Evolutionary conservation across 441 rosid genomes (phyloP).

Genomic region (Erodium texanum): DNA sequence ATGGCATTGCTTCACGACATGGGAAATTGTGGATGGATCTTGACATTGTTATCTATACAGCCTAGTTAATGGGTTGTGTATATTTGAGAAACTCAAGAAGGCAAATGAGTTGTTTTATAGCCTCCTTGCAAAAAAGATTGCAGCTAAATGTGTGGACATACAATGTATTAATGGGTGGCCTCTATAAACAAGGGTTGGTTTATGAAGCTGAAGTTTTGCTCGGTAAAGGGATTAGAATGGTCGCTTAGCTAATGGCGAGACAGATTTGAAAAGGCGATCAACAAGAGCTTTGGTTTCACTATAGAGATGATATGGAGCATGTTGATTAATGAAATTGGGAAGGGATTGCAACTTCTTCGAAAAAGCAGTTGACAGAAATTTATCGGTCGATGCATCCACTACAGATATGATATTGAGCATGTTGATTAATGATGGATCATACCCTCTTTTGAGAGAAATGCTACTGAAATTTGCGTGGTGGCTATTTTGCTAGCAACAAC

Average conservation of each 20-base stretch:
- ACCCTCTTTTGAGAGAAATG: neutral
- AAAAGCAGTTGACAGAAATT: neutral
- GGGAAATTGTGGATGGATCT: neutral
- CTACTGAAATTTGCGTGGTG: neutral
- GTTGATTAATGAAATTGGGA: neutral
- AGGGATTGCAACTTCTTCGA: neutral
- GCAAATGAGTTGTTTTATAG: neutral
- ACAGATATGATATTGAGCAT: neutral
- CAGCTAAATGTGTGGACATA: neutral
- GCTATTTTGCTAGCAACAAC: neutral
- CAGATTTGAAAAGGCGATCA: too few species aligned
- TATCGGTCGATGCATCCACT: neutral
- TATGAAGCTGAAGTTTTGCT: neutral
- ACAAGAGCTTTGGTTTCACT: too few species aligned
- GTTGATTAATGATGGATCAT: neutral
- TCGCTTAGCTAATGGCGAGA: neutral
- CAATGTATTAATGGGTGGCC: neutral
- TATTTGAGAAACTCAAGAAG: neutral
- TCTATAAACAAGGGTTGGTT: neutral
- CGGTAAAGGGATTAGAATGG: neutral
- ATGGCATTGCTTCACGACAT: neutral
- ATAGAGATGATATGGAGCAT: too few species aligned
- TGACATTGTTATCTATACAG: neutral
- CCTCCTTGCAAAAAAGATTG: neutral
- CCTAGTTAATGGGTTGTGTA: neutral